Evolutionary conservation across 257 asterid species (phyloP), one percentile per base, ranked within the genome.

Genomic region (Linaria vulgaris): DNA sequence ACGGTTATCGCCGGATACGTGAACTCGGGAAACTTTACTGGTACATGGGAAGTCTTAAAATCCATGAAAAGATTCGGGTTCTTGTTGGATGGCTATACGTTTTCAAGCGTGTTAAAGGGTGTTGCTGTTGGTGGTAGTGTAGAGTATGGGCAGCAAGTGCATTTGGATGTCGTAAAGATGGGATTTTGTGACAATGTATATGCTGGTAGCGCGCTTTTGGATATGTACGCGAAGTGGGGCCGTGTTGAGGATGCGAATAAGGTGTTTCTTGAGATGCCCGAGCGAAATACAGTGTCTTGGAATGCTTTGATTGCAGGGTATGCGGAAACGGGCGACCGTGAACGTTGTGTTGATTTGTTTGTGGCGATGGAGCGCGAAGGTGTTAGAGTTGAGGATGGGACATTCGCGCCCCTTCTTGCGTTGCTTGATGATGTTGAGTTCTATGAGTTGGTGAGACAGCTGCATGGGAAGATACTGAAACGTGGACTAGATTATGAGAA

Each of bases 51-150:
- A 47, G 73, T 76, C 50, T 64, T 76, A 30, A 80, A 73, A 48
- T 62, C 71, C 47, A 91, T 91, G 97, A 88, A 84, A 69, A 49
- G 61, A 7, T n/a, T 23, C 12, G 88, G 89, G 39, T 61, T 85
- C 66, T 57, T 51, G 10, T 72, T 75, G 11, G 92, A 91, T 59
- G 96, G 74, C 6, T 86, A 82, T 63, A 84, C 91, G 15, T 85
- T 85, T 55, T 94, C 87, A 24, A 88, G 96, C 80, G 78, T 82
- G 64, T 86, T 91, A 44, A 88, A 88, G 75, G 95, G 97, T 56
- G 64, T 77, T 56, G 90, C 84, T 50, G 53, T 23, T 12, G 61
- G 60, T 34, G 78, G 84, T 16, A 48, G 67, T 13, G 46, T 82
- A 39, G 43, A 50, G 63, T 69, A 66, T 41, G 96, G 97, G 61